Conservation (phyloP, 345 rosid species). For the Rhodamnia rubescens region DNA sequence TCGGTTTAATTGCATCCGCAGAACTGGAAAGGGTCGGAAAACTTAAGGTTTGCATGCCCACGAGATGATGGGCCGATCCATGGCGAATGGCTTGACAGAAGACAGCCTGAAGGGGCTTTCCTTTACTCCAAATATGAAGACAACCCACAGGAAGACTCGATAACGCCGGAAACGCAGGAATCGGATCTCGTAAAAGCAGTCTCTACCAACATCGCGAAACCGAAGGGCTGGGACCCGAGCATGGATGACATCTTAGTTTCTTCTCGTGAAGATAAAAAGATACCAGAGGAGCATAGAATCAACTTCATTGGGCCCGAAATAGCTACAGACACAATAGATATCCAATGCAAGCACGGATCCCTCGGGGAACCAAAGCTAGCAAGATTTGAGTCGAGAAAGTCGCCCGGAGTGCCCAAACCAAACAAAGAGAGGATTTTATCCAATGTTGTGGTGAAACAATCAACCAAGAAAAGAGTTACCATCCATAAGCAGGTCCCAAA, state of each 20-base stretch:
- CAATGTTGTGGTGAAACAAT: conserved; percentile 8
- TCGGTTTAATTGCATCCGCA: conserved; percentile 8
- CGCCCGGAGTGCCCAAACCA: conserved; percentile 17
- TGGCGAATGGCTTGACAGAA: conserved; percentile 23
- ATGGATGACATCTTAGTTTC: conserved; percentile 31
- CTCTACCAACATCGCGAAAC: background rate
- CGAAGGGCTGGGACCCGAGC: conserved; percentile 13
- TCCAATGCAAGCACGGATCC: conserved; percentile 11
- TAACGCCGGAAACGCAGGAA: conserved; percentile 9
- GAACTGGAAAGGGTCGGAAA: conserved; percentile 47
- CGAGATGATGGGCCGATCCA: conserved; percentile 14
- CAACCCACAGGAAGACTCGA: conserved; percentile 10
- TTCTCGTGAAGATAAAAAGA: conserved; percentile 26
- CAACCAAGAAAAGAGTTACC: conserved; percentile 58
- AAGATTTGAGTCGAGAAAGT: conserved; percentile 8
- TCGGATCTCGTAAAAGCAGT: conserved; percentile 3
- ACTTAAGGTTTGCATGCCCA: conserved; percentile 18
- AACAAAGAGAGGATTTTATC: conserved; percentile 8
- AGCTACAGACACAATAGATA: conserved; percentile 1
- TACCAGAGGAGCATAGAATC: conserved; percentile 35
- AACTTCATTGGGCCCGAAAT: conserved; percentile 25
- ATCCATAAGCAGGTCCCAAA: conserved; percentile 44
- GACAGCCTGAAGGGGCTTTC: conserved; percentile 17
- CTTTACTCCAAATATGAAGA: conserved; percentile 12
- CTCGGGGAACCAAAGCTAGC: conserved; percentile 8